Conservation (phyloP, 2,329 filamentous ascomycete genomes). For the Fusarium hostae region DNA sequence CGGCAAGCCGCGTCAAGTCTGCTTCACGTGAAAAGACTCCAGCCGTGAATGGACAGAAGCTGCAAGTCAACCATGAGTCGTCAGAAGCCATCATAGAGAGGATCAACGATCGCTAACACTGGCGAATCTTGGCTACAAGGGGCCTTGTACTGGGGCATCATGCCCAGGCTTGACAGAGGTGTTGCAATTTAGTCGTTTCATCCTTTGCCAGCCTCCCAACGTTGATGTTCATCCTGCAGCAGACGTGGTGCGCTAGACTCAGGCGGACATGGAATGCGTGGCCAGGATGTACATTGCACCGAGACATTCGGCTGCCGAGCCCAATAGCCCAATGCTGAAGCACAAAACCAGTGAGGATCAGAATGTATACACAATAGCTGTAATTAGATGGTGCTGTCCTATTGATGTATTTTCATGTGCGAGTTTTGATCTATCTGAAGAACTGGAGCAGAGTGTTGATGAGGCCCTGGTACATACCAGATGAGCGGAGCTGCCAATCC, state of each 20-base stretch:
- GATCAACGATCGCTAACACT: neutral
- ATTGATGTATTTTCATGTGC: neutral
- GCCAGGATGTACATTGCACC: conserved; percentile 6
- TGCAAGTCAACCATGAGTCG: neutral
- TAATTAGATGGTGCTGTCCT: neutral
- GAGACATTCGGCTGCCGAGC: neutral
- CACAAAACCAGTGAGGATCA: neutral
- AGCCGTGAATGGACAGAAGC: conserved; percentile 6
- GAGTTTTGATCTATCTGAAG: neutral
- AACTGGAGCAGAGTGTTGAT: conserved; percentile 15
- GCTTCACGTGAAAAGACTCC: conserved; percentile 41
- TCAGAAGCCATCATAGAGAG: neutral
- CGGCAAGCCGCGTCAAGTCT: conserved; percentile 42
- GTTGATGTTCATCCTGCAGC: conserved; percentile 12
- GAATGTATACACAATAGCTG: neutral
- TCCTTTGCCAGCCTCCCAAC: conserved; percentile 12
- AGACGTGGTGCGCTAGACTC: conserved; percentile 15
- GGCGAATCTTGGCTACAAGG: conserved; percentile 2
- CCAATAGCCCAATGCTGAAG: neutral
- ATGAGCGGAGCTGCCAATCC: conserved; percentile 8
- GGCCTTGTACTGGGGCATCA: neutral
- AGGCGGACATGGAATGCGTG: conserved; percentile 6
- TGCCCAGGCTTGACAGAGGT: conserved; percentile 1
- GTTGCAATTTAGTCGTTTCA: conserved; percentile 8
- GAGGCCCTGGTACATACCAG: neutral